A percentile compares a stretch with the other conserved stretches of the same genome.
These are phyloP conservation scores for Phaeophleospora eucalypticola DNA, from an alignment of 2,329 filamentous ascomycete species.

Conservation along the genomic window DNA sequence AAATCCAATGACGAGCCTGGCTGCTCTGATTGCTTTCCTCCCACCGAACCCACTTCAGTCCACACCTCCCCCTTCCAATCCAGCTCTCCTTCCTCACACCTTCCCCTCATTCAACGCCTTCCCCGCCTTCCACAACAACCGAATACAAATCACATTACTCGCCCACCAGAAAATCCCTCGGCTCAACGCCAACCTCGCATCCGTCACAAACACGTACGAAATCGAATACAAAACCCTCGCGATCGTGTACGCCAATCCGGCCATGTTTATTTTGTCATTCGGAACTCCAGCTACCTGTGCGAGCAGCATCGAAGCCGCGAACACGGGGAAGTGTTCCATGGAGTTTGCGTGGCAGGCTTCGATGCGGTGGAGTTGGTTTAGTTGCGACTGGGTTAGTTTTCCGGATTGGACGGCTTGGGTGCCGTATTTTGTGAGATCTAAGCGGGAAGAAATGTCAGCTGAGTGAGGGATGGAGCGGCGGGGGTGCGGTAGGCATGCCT, in stretches of 20 bases:
- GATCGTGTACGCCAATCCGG: constrained; percentile 39
- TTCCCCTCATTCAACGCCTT: constrained; percentile 26
- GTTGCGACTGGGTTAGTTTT: constrained; percentile 41
- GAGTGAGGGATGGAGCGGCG: neutral
- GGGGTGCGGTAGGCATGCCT: constrained; percentile 33
- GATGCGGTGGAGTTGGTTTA: constrained; percentile 43
- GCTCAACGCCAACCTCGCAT: constrained; percentile 33
- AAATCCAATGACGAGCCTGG: neutral
- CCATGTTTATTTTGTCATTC: constrained; percentile 35
- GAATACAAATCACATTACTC: constrained; percentile 42
- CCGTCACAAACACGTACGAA: constrained; percentile 40
- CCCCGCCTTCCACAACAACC: constrained; percentile 35
- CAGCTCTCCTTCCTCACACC: neutral
- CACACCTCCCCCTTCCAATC: constrained; percentile 1
- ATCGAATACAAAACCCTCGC: constrained; percentile 40
- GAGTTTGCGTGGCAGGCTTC: constrained; percentile 47
- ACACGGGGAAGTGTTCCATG: constrained; percentile 41
- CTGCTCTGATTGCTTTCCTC: neutral
- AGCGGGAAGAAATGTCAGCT: constrained; percentile 42
- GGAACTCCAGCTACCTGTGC: constrained; percentile 40
- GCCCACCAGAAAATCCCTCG: constrained; percentile 43
- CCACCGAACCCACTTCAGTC: constrained; percentile 49
- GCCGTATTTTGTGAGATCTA: constrained; percentile 47
- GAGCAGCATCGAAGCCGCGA: constrained; percentile 38
- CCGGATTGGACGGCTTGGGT: constrained; percentile 35